phyloP scores from a whole-genome alignment of 1,284 basidiomycete genomes.

The Cryptococcus sp. region DNA sequence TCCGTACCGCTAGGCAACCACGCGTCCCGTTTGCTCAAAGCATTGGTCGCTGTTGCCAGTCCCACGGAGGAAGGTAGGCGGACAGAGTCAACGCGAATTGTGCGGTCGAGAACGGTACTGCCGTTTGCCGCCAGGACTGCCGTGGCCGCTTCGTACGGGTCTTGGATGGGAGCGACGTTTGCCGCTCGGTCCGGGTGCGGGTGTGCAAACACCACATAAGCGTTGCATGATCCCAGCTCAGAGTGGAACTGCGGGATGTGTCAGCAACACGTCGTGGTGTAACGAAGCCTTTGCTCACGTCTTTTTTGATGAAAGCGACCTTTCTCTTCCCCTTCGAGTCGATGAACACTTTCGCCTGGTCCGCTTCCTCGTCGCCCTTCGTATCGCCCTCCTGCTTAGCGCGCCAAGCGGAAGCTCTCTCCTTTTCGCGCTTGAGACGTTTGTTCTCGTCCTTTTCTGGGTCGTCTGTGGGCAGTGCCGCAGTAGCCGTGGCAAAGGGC shows the following conservation, averaged over 20 bases:
- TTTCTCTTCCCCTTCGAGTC: conserved; percentile 87
- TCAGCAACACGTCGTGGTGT: background rate
- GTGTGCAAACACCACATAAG: conserved; percentile 85
- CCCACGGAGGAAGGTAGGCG: conserved; percentile 53
- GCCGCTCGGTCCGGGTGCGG: conserved; percentile 56
- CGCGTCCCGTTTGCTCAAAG: conserved; percentile 42
- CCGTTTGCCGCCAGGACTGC: conserved; percentile 70
- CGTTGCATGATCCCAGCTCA: conserved; percentile 69
- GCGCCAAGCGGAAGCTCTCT: conserved; percentile 65
- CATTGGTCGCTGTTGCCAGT: conserved; percentile 40
- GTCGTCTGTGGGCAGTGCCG: conserved; percentile 60
- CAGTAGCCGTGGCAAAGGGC: conserved; percentile 77
- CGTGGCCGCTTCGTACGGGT: conserved; percentile 72
- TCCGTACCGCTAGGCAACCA: conserved; percentile 57
- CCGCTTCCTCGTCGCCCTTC: conserved; percentile 45
- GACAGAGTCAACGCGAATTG: conserved; percentile 72
- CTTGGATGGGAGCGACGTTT: conserved; percentile 66
- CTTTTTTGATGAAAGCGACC: conserved; percentile 89
- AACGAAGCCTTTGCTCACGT: conserved; percentile 51
- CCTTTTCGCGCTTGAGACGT: conserved; percentile 51
- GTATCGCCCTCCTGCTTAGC: conserved; percentile 57
- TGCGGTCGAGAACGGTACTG: conserved; percentile 70
- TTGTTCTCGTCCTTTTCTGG: conserved; percentile 46
- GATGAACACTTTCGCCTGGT: conserved; percentile 60
- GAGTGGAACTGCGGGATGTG: conserved; percentile 62